Evolutionary conservation across 768 basidiomycete species (phyloP), one percentile per base, ranked within the genome.

Genomic region (Phanerochaete sordida): DNA sequence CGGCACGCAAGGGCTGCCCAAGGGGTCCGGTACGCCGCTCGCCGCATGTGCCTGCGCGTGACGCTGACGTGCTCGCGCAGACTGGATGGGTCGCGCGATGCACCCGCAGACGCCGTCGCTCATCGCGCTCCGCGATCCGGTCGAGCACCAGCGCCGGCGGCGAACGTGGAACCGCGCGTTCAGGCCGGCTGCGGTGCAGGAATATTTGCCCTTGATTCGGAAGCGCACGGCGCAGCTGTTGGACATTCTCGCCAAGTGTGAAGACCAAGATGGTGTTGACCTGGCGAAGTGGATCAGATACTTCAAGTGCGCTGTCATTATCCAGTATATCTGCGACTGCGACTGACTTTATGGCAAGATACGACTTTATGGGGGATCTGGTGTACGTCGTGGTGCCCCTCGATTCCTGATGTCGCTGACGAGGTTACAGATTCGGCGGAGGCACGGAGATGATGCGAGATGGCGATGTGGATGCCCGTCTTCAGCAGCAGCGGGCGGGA

Each of bases 401-500:
- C 19, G 8, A 12, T 43, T 6, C 33, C 33, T 7, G 13, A 4
- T 43, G 39, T 30, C 6, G 19, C 12, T 21, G 15, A 9, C 8
- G 15, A 21, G 15, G 2, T 24, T 37, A 26, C 19, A 78, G 77
- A 30, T 79, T 77, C 53, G 77, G 78, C 26, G 77, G 77, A 23
- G 74, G 74, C 31, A 78, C 77, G 0, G 67, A 77, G 39, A 70
- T 78, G 66, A 45, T 79, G 45, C 71, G 72, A 58, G 24, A 71
- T 69, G 81, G 62, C 62, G 72, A 44, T 30, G 37, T 71, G 57
- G 73, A 77, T 44, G 74, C 76, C 37, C 69, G 78, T 8, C 79
- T 75, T 79, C 72, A 75, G 27, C 65, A 82, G 27, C 62, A 82
- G 6, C 76, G 79, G 64, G 73, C 71, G 23, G 76, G 77, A n/a